Evolutionary conservation across 1,284 basidiomycete genomes (phyloP), one percentile per base, ranked within the genome.

Genomic region (Sporisorium exsertum): DNA sequence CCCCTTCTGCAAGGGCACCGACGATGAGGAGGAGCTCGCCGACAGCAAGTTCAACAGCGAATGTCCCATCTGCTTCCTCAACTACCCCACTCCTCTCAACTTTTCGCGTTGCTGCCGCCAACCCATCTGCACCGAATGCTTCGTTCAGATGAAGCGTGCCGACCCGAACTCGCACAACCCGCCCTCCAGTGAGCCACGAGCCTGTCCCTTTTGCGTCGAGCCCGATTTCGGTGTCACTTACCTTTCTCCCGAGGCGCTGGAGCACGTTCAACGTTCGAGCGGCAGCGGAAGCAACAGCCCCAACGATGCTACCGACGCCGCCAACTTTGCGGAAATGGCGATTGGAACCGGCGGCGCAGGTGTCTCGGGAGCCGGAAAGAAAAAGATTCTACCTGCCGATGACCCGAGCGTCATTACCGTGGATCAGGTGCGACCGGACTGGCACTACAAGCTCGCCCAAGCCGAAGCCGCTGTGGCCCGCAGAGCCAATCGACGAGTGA

Each of bases 91-190:
- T 15, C 72, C 74, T 3, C 73, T 98, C 87, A 98, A 99, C 86
- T 92, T 91, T 76, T 97, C 95, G 24, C 90, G 96, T 83, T 99
- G 96, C 87, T 99, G 96, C 86, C 94, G 95, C 88, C 96, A 99
- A 83, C 92, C 94, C 32, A 95, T 99, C 81, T 99, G 96, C 86
- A 97, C 96, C 35, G 96, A 99, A 87, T 99, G 96, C 86, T 99
- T 99, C 84, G 95, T 98, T 18, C 95, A 98, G 87, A 98, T 99
- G 87, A 98, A 98, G 88, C 92, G 96, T 59, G 90, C 94, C 16
- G 96, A 98, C 81, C 93, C 95, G 1, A 78, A 46, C 32, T 68
- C 70, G 26, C 68, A 59, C 58, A 77, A 78, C 22, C 80, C 81
- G 16, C 83, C 82, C 0, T 78, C 82, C 9, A 80, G 80, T 26